Evolutionary conservation across 805 yeast species (phyloP).

Genomic region (Saccharomycopsis guyanensis): DNA sequence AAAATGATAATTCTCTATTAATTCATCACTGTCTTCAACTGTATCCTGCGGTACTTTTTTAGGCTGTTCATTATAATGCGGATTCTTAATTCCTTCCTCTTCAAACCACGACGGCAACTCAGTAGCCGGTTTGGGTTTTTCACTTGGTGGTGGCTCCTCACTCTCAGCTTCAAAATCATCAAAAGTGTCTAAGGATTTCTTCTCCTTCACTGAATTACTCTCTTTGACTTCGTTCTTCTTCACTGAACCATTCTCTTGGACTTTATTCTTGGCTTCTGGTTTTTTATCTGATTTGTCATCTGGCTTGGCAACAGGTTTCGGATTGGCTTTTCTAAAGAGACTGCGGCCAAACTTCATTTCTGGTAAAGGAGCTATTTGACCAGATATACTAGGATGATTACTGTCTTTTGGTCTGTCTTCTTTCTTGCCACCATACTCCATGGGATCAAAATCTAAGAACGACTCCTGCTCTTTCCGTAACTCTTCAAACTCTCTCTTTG

Average conservation of each 20-base stretch:
- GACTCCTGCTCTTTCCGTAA: neutral
- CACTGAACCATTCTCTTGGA: no score
- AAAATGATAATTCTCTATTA: conserved; percentile 10
- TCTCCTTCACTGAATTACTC: no score
- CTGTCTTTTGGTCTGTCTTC: neutral
- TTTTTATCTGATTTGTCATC: no score
- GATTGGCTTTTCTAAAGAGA: neutral
- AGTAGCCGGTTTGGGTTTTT: conserved; percentile 13
- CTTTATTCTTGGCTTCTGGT: neutral
- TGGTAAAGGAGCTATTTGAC: neutral
- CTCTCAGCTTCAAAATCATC: no score
- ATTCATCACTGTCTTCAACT: conserved; percentile 2
- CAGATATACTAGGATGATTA: neutral
- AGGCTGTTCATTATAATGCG: neutral
- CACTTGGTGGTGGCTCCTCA: no score
- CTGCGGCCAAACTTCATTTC: neutral
- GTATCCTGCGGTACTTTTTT: neutral
- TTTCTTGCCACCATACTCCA: neutral
- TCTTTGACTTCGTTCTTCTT: no score
- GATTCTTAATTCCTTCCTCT: neutral
- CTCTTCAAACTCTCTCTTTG: conserved; percentile 33
- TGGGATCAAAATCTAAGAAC: neutral
- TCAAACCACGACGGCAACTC: conserved; percentile 30
- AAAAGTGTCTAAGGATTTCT: no score
- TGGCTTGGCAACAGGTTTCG: no score